Evolutionary conservation across 2,329 filamentous ascomycete genomes (phyloP).

Genomic region (Pseudofabraea citricarpa): DNA sequence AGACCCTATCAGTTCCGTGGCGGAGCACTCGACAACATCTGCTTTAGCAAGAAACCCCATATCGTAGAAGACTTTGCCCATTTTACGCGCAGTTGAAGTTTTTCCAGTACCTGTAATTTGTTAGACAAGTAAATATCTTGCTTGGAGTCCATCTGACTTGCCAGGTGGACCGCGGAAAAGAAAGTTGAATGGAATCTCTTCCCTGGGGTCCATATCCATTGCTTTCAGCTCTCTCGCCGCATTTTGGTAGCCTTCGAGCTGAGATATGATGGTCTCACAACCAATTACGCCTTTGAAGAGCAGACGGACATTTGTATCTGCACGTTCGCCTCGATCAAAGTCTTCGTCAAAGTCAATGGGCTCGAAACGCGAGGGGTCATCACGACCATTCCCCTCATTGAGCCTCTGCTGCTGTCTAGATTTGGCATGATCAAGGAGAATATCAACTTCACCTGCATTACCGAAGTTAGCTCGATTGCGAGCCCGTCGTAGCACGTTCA

Average conservation of each 20-base stretch:
- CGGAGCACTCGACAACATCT: conserved; percentile 59
- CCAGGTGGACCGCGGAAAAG: conserved; percentile 45
- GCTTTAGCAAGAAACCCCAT: conserved; percentile 58
- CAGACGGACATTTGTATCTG: conserved; percentile 32
- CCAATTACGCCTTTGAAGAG: conserved; percentile 47
- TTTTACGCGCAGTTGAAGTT: conserved; percentile 62
- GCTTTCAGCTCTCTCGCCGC: conserved; percentile 37
- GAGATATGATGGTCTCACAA: conserved; percentile 40
- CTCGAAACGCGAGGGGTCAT: conserved; percentile 10
- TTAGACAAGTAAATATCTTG: not conserved
- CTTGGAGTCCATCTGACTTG: not conserved
- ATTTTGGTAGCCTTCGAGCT: conserved; percentile 42
- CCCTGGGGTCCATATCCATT: conserved; percentile 40
- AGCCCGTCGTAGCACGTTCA: conserved; percentile 53
- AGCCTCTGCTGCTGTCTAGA: conserved; percentile 51
- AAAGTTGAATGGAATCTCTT: conserved; percentile 49
- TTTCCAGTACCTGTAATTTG: conserved; percentile 55
- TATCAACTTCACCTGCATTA: conserved; percentile 69
- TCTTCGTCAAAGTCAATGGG: conserved; percentile 45
- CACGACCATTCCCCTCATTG: conserved; percentile 17
- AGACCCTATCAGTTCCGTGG: conserved; percentile 62
- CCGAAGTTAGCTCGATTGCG: conserved; percentile 61
- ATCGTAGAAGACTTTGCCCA: conserved; percentile 70
- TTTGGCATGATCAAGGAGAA: conserved; percentile 48
- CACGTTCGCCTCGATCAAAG: conserved; percentile 37